phyloP scores from a whole-genome alignment of 2,329 filamentous ascomycete species.

The Trichophyton rubrum region DNA sequence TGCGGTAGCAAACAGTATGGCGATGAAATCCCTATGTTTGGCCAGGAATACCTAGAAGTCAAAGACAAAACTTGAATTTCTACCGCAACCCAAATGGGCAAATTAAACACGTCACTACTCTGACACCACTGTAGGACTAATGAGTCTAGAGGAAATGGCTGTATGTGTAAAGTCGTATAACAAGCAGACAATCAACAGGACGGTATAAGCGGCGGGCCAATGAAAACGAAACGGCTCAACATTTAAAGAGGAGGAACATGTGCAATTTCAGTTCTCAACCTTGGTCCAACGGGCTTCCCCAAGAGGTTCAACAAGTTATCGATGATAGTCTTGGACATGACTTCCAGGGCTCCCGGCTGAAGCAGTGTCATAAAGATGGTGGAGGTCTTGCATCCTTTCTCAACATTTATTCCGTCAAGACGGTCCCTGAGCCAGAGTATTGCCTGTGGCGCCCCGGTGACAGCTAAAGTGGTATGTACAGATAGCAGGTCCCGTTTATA shows the following conservation, averaged over 20 bases:
- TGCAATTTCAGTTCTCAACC: not conserved
- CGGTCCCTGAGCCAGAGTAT: constrained; percentile 21
- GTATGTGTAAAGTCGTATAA: not conserved
- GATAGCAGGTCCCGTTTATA: constrained; percentile 37
- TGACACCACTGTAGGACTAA: not conserved
- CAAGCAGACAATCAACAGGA: not conserved
- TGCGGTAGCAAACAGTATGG: not conserved
- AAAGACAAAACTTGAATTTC: not conserved
- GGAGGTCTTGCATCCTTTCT: constrained; percentile 3
- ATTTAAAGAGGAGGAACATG: not conserved
- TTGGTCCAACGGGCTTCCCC: constrained; percentile 8
- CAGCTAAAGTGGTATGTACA: constrained; percentile 27
- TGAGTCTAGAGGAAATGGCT: not conserved
- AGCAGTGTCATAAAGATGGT: constrained; percentile 7
- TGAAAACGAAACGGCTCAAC: too few species aligned
- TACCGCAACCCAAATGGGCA: too few species aligned
- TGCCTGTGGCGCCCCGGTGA: constrained; percentile 24
- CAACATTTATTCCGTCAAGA: constrained; percentile 10
- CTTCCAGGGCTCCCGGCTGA: constrained; percentile 6
- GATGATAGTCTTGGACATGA: constrained; percentile 8
- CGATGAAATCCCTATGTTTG: not conserved
- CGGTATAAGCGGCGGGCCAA: not conserved
- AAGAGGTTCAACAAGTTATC: constrained; percentile 7
- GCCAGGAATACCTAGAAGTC: not conserved
- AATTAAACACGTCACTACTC: not conserved